phyloP scores from a whole-genome alignment of 495 filamentous ascomycete species.

The Hypoxylon subgilvum region DNA sequence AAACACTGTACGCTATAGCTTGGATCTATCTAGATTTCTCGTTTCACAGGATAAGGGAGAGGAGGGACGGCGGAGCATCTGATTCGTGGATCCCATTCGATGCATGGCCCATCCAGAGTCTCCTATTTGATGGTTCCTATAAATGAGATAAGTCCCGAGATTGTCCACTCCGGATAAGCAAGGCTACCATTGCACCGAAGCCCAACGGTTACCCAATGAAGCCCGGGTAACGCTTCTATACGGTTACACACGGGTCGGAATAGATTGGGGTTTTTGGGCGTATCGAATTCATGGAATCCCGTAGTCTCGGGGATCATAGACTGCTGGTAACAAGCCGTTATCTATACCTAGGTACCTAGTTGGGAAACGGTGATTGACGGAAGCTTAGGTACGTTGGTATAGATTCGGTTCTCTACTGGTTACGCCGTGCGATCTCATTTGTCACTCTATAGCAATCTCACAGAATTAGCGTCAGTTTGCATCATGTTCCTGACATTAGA shows the following conservation, averaged over 20 bases:
- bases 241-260: constrained; percentile 29
- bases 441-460: constrained; percentile 12
- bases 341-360: neutral
- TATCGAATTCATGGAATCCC: constrained; percentile 1
- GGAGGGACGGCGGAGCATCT: too few relatives aligned
- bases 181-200: constrained; percentile 32
- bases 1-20: constrained; percentile 11
- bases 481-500: constrained; percentile 18
- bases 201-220: constrained; percentile 17
- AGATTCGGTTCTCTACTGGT: constrained; percentile 5
- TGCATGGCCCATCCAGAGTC: constrained; percentile 12
- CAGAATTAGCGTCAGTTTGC: constrained; percentile 21
- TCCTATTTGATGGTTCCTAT: constrained; percentile 20
- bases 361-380: constrained; percentile 2
- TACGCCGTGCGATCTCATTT: constrained; percentile 17
- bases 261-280: constrained; percentile 2
- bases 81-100: too few relatives aligned
- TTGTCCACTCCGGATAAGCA: constrained; percentile 25
- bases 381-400: too few relatives aligned
- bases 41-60: constrained; percentile 20
- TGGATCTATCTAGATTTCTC: constrained; percentile 30
- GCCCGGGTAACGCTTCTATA: constrained; percentile 9
- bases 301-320: neutral
- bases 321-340: too few relatives aligned
- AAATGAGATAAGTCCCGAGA: constrained; percentile 31